Evolutionary conservation across 2,329 filamentous ascomycete species (phyloP), one percentile per base, ranked within the genome.

Genomic region (Aspergillus sclerotialis): DNA sequence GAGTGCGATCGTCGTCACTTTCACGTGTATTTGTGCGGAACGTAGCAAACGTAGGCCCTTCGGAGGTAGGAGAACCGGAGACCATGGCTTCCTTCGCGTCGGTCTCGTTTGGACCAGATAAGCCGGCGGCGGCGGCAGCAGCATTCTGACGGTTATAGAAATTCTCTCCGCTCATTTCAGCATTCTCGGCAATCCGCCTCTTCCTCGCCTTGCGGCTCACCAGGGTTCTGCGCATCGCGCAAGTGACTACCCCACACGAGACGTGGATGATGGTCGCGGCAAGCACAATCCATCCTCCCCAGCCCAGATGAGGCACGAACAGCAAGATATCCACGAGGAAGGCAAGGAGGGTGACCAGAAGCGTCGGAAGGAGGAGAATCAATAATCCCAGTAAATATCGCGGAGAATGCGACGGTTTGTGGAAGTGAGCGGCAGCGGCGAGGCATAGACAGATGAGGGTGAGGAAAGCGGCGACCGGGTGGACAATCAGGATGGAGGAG

Each of bases 111-210:
- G 45, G 37, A 11, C 40, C 37, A 18, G 38, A 36, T 13, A 50
- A 16, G 28, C 49, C 51, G 27, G 54, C 39, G 30, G 52, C 44
- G 12, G 54, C 44, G 19, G 59, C 50, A 18, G 56, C 49, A 13
- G 60, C 60, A 46, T 62, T 56, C 48, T 73, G 64, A 39, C 81
- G 74, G 51, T 81, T 83, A 63, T 93, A 95, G 58, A 83, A 95
- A 55, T 89, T 92, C 52, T 92, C 80, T 17, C 90, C 90, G 57
- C 85, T 96, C 89, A 96, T 96, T 58, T 96, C 89, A 6, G 89
- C 86, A 56, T 96, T 94, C 60, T 93, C 84, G 2, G 80, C 87
- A 55, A 96, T 93, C 29, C 87, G 78, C 68, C 82, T 86, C 72
- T 92, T 89, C 42, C 89, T 77, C n/a, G 89, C 85, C 67, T 95